These are phyloP conservation scores for Linum usitatissimum DNA, from an alignment of 345 rosid genomes.

Conservation along the genomic window DNA sequence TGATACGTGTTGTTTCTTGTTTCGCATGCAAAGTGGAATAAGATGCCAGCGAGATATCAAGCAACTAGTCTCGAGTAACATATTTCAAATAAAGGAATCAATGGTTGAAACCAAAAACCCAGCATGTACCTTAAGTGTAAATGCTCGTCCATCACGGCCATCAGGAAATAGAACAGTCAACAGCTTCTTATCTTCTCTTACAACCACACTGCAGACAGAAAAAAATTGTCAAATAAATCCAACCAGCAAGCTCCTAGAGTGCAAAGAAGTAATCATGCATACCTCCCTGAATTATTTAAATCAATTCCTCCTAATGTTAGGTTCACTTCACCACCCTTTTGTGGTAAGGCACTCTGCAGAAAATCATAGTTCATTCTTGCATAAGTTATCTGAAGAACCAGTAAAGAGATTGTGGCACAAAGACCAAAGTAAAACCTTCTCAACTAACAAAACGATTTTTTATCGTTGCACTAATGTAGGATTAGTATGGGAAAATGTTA, in stretches of 20 bases:
- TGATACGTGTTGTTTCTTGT: neutral
- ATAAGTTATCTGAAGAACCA: neutral
- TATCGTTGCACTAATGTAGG: too few species aligned
- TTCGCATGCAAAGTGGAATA: neutral
- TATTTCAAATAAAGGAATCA: neutral
- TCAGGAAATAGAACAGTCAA: constrained; percentile 95
- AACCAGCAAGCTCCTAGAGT: constrained; percentile 10
- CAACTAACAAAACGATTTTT: neutral
- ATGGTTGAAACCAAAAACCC: constrained; percentile 8
- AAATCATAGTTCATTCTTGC: neutral
- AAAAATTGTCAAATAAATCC: constrained; percentile 15
- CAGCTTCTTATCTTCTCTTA: constrained; percentile 88
- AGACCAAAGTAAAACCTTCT: neutral
- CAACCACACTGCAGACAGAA: constrained; percentile 66
- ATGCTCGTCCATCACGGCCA: constrained; percentile 99
- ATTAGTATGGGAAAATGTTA: neutral
- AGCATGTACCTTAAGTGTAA: constrained; percentile 75
- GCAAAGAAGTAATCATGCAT: constrained; percentile 13
- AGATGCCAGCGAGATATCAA: neutral
- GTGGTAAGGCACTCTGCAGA: constrained; percentile 79
- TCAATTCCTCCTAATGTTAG: constrained; percentile 94
- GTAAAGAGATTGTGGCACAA: neutral
- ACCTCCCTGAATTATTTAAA: constrained; percentile 97
- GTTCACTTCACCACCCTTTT: constrained; percentile 91
- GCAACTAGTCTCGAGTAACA: neutral